These are phyloP conservation scores for Epichloe brachyelytri DNA, from an alignment of 2,329 filamentous ascomycete species.

Conservation along the genomic window DNA sequence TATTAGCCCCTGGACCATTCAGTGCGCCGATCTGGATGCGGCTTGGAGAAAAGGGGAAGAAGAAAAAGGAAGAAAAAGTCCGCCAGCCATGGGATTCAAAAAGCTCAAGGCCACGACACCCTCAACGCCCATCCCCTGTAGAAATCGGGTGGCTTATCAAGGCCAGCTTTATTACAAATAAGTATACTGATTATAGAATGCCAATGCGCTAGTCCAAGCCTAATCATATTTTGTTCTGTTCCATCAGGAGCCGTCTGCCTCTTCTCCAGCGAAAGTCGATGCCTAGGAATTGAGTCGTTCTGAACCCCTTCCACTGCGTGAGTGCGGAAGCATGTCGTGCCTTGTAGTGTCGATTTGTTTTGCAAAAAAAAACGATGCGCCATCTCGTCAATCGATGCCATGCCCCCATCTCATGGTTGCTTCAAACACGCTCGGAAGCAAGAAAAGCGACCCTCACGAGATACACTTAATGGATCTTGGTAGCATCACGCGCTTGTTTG, in stretches of 20 bases:
- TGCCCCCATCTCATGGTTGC: too few species aligned
- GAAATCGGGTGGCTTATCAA: background rate
- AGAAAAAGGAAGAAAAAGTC: too few species aligned
- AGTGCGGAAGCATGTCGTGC: too few species aligned
- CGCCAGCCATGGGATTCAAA: background rate
- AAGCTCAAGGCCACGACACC: background rate
- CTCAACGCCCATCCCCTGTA: background rate
- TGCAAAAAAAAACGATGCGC: too few species aligned
- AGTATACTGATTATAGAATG: background rate
- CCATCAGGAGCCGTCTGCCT: background rate
- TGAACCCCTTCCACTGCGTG: too few species aligned
- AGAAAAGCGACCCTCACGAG: background rate
- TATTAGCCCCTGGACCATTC: background rate
- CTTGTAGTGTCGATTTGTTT: too few species aligned
- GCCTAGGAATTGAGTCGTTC: too few species aligned
- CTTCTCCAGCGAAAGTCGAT: too few species aligned
- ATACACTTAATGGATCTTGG: constrained; percentile 19
- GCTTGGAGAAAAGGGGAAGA: background rate
- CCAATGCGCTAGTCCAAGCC: background rate
- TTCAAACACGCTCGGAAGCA: background rate
- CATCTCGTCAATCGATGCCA: too few species aligned
- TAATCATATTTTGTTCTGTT: background rate
- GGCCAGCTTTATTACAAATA: background rate
- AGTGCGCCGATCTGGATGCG: background rate
- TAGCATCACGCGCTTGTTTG: constrained; percentile 27